Conservation (phyloP, 768 basidiomycete genomes). For the Pholiota conissans region DNA sequence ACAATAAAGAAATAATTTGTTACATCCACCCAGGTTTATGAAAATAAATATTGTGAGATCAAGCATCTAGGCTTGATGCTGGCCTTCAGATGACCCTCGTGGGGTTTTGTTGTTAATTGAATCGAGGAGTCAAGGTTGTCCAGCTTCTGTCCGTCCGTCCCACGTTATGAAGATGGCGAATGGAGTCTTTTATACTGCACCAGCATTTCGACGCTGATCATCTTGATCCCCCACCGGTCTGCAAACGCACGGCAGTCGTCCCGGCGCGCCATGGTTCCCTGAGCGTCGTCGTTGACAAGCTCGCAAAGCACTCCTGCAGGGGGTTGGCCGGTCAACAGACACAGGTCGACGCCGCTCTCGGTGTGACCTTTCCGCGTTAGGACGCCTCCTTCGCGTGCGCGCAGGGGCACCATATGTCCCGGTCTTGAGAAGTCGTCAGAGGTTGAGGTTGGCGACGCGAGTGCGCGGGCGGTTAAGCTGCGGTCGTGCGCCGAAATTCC, state of each 20-base stretch:
- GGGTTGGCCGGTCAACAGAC: conserved; percentile 65
- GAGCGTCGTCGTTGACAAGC: conserved; percentile 86
- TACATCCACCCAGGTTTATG: neutral
- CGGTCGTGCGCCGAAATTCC: conserved; percentile 98
- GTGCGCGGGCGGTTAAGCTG: conserved; percentile 79
- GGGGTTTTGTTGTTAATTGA: neutral
- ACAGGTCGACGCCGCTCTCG: conserved; percentile 87
- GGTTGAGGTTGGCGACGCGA: conserved; percentile 59
- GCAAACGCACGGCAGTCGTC: conserved; percentile 95
- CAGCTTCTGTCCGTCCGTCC: neutral
- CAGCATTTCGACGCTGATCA: conserved; percentile 92
- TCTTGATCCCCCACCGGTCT: conserved; percentile 84
- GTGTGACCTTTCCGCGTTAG: conserved; percentile 92
- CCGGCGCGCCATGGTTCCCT: conserved; percentile 90
- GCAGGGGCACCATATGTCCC: conserved; percentile 93
- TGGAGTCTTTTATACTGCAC: conserved; percentile 47
- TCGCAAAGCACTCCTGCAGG: conserved; percentile 91
- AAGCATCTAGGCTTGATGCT: neutral
- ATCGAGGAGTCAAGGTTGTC: neutral
- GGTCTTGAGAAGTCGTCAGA: conserved; percentile 85
- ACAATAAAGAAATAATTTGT: neutral
- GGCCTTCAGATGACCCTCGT: neutral
- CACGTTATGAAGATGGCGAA: conserved; percentile 5
- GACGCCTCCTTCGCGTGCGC: conserved; percentile 84
- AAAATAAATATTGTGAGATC: conserved; percentile 16